Base-by-base conservation (phyloP, 2,329 filamentous ascomycete genomes). In the Orbilia brochopaga region DNA sequence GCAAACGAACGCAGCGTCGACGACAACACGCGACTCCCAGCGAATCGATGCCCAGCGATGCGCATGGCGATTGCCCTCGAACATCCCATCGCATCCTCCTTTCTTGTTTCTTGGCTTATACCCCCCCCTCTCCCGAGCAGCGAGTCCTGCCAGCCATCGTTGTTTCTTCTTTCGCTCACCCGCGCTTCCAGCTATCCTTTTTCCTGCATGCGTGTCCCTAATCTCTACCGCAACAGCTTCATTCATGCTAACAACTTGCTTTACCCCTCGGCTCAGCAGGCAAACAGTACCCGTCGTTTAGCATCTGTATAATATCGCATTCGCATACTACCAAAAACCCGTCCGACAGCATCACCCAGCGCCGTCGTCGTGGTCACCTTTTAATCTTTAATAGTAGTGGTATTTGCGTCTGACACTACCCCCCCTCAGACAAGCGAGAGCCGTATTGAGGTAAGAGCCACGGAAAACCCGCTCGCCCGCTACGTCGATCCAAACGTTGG, bases 361-460 rank as follows among this genome's bases (percentile, higher is more conserved):
- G 27, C 8, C 27, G 27, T 35, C 32, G 60, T 50, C 52, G 57
- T 57, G n/a, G n/a, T n/a, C n/a, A n/a, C 50, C 32, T 48, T 46
- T 46, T 72, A 72, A 72, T 72, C 21, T 65, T 40, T 65, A 72
- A 72, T 72, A 59, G 19, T 42, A 61, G 32, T 58, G 17, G 56
- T 50, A 54, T 55, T 59, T 11, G 48, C 57, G 42, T 42, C 37
- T 46, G 42, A 46, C 44, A 50, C 37, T 27, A 35, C 15, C 19
- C 7, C 37, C 52, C 17, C 64, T 59, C 50, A 55, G 67, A 51
- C 67, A 72, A 55, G 27, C 55, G 60, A 60, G 67, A 65, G 67
- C 50, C 67, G 40, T 57, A 72, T 72, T 72, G 67, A 72, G 67
- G 67, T 72, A 65, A 72, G 67, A 72, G 46, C 13, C 17, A 32